A percentile compares a stretch with the other conserved stretches of the same genome.
Evolutionary conservation across 192 early-diverging fungal genomes (phyloP).

Genomic region (Gamsiella multidivaricata): DNA sequence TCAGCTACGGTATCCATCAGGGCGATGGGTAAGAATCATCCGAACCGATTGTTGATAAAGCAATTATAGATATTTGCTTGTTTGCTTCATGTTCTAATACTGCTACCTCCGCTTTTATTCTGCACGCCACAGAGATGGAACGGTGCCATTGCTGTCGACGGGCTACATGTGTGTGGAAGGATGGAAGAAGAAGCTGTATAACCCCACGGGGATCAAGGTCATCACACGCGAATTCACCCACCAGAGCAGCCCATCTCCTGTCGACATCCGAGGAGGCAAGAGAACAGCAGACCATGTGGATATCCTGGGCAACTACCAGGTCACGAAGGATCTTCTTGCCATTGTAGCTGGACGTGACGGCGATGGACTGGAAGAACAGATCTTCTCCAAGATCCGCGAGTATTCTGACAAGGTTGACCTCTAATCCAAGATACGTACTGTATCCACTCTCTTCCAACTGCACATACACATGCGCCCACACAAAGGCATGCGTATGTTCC

Average conservation of each 20-base stretch:
- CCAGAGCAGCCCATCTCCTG: constrained; percentile 61
- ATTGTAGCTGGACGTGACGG: constrained; percentile 51
- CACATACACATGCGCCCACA: no score
- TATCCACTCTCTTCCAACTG: no score
- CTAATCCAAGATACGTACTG: constrained; percentile 5
- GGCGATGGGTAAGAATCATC: constrained; percentile 68
- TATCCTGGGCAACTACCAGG: constrained; percentile 83
- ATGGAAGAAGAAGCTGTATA: constrained; percentile 85
- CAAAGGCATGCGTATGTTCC: no score
- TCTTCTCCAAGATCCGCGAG: constrained; percentile 55
- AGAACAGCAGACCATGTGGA: constrained; percentile 88
- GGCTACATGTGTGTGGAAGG: constrained; percentile 91
- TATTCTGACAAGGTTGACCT: constrained; percentile 54
- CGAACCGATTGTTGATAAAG: no score
- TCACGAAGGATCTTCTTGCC: constrained; percentile 61
- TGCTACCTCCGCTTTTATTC: not conserved
- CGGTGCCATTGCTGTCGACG: constrained; percentile 85
- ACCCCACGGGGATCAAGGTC: constrained; percentile 77
- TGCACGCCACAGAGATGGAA: constrained; percentile 76
- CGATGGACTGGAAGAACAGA: constrained; percentile 48
- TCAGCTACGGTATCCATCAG: constrained; percentile 76
- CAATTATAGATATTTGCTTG: no score
- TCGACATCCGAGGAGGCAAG: constrained; percentile 79
- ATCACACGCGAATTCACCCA: constrained; percentile 80
- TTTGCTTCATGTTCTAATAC: no score